Conservation (phyloP, 2,329 filamentous ascomycete genomes). For the Aphanocladium album region DNA sequence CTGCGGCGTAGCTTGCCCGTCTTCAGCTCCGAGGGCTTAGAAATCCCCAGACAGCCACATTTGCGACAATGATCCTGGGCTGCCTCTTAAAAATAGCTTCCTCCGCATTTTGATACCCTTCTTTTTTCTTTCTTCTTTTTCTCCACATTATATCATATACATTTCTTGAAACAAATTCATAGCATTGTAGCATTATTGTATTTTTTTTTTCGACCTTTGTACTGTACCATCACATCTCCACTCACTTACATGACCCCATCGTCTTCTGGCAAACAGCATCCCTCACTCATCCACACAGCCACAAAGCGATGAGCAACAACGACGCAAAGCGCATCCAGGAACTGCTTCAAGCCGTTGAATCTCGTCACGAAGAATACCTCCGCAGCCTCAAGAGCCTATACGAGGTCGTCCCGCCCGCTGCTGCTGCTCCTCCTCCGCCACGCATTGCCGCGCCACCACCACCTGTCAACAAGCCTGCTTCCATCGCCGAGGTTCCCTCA, state of each 20-base stretch:
- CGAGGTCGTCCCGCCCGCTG: conserved; percentile 18
- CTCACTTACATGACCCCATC: not conserved
- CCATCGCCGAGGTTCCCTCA: conserved; percentile 7
- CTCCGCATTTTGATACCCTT: not conserved
- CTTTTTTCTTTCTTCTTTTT: not conserved
- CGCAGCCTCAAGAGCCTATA: conserved; percentile 26
- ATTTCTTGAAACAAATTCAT: too few relatives aligned
- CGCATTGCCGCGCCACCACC: not conserved
- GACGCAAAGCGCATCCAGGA: conserved; percentile 27
- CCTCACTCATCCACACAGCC: not conserved
- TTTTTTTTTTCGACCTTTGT: not conserved
- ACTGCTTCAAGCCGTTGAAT: conserved; percentile 28
- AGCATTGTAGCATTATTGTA: not conserved
- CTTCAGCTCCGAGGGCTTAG: not conserved
- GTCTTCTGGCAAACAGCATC: not conserved
- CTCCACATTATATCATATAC: too few relatives aligned
- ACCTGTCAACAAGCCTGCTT: conserved; percentile 18
- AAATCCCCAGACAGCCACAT: not conserved
- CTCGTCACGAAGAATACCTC: conserved; percentile 31
- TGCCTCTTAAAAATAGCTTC: not conserved
- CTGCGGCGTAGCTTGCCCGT: not conserved
- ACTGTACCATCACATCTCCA: not conserved
- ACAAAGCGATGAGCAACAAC: not conserved
- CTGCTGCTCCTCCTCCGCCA: not conserved
- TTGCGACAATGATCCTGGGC: not conserved